Evolutionary conservation across 768 basidiomycete species (phyloP), one percentile per base, ranked within the genome.

Genomic region (Russula olivacea): DNA sequence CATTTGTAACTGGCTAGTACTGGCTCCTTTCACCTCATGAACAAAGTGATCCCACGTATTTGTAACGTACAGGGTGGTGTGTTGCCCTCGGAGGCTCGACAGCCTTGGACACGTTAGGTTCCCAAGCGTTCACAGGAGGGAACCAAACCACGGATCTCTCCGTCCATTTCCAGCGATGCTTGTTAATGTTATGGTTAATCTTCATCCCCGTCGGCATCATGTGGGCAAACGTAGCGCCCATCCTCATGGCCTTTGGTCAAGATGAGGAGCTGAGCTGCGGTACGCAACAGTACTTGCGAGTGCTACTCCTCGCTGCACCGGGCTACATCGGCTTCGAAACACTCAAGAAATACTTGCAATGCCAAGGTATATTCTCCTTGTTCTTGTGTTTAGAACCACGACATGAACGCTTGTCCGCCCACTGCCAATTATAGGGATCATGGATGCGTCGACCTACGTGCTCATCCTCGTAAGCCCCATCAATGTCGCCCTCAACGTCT

Each of bases 81-180:
- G 78, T 90, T 59, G 88, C 87, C 12, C 78, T 90, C 21, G 88
- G 88, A 15, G 88, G 88, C n/a, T 86, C 87, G 0, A 88, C 87
- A 3, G 87, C 86, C 9, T 77, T 90, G 40, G 88, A 90, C 71
- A 91, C 89, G 0, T 76, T 90, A 59, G 88, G 88, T 45, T 89
- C 89, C 1, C 86, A 88, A 68, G 82, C 89, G 1, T 91, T 85
- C 73, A 89, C 87, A 14, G 86, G 85, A 28, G 81, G 84, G 38
- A 74, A 68, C 61, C 77, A 71, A 55, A 76, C 79, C n/a, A 81
- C 85, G 8, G 87, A 87, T 68, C 76, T 91, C 10, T 87, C 87
- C 4, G 69, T 90, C 21, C 85, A 89, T 67, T 77, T 89, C 38
- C 88, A 90, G 71, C 78, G 89, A 66, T 88, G 87, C 66, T 70